Conservation (phyloP, 345 rosid genomes). For the Anastatica hierochuntica region DNA sequence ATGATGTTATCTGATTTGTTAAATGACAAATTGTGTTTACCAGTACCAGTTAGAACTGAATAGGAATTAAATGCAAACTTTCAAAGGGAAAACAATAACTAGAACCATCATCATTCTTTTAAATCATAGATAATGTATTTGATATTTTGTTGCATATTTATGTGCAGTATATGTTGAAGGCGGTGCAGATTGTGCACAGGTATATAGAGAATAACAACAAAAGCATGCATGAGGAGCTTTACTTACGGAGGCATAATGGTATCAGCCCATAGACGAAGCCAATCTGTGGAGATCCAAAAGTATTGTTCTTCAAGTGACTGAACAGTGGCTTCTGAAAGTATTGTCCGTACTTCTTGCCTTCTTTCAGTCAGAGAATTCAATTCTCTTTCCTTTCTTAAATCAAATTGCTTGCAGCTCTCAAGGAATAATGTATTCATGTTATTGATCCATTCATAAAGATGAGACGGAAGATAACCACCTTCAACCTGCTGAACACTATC, state of each 20-base stretch:
- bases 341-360: slow-evolving; percentile 72
- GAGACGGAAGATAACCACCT: slow-evolving; percentile 50
- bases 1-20: slow-evolving; percentile 11
- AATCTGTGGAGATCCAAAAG: slow-evolving; percentile 74
- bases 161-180: background rate
- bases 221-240: slow-evolving; percentile 4
- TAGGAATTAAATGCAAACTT: slow-evolving; percentile 3
- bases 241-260: slow-evolving; percentile 60
- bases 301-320: slow-evolving; percentile 52
- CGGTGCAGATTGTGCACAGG: slow-evolving; percentile 4
- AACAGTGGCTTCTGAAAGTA: slow-evolving; percentile 80
- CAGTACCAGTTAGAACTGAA: slow-evolving; percentile 3
- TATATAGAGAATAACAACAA: slow-evolving; percentile 3
- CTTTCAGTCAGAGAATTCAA: slow-evolving; percentile 45
- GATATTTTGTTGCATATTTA: slow-evolving; percentile 2
- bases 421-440: slow-evolving; percentile 44
- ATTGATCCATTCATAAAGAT: slow-evolving; percentile 49
- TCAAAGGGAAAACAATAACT: slow-evolving; percentile 4
- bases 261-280: slow-evolving; percentile 98
- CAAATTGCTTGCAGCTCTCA: slow-evolving; percentile 52
- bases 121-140: background rate
- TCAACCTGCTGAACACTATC: slow-evolving; percentile 29
- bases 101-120: no score
- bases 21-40: background rate
- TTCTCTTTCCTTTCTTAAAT: slow-evolving; percentile 48